Evolutionary conservation across 148 eudicot genomes (phyloP).

Genomic region (Fallopia convolvulus): DNA sequence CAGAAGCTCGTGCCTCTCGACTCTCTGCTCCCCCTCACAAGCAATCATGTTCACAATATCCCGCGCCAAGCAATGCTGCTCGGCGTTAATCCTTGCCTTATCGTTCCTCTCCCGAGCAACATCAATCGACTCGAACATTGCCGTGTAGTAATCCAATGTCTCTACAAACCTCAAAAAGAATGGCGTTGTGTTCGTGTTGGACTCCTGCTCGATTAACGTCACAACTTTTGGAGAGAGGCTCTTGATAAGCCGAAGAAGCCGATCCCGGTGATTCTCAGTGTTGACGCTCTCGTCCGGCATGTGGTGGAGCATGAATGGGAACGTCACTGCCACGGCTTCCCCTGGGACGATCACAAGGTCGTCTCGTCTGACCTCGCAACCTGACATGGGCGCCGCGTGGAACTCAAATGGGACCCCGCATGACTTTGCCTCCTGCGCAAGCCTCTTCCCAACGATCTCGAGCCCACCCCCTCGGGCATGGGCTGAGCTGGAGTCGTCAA

Average conservation of each 20-base stretch:
- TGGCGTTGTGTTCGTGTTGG: constrained; percentile 75
- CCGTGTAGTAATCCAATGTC: constrained; percentile 70
- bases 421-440: constrained; percentile 37
- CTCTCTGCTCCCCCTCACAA: constrained; percentile 72
- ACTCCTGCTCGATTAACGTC: constrained; percentile 76
- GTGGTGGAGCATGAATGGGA: constrained; percentile 84
- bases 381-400: constrained; percentile 66
- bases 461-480: constrained; percentile 83
- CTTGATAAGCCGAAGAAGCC: constrained; percentile 64
- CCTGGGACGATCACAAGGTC: constrained; percentile 38
- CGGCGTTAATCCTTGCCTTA: constrained; percentile 64
- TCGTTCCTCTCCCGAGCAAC: constrained; percentile 54
- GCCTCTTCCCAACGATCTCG: constrained; percentile 43
- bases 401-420: constrained; percentile 63
- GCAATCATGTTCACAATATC: constrained; percentile 88
- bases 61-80: constrained; percentile 83
- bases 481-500: constrained; percentile 71
- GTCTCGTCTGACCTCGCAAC: constrained; percentile 50
- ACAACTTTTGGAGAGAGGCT: constrained; percentile 70
- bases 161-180: constrained; percentile 57
- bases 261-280: constrained; percentile 73
- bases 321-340: constrained; percentile 79
- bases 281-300: constrained; percentile 96
- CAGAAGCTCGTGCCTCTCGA: constrained; percentile 80
- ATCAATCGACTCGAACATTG: constrained; percentile 85